Evolutionary conservation across 2,329 filamentous ascomycete genomes (phyloP).

Genomic region (Epichloe amarillans): DNA sequence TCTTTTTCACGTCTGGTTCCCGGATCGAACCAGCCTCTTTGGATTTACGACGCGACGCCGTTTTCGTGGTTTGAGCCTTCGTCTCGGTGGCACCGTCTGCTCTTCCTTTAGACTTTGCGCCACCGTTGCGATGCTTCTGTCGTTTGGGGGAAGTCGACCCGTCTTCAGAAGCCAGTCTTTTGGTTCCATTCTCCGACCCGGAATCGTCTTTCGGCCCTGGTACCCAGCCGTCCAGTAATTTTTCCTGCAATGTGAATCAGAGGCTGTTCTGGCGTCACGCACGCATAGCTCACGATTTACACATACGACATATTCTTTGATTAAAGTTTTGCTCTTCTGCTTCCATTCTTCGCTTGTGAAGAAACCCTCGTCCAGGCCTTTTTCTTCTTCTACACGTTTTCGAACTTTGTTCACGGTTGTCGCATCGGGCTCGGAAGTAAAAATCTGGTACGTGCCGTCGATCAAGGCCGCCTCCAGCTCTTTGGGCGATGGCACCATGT

Average conservation of each 20-base stretch:
- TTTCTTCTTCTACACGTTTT: slow-evolving; percentile 33
- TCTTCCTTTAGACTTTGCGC: not conserved
- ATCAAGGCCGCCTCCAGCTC: slow-evolving; percentile 32
- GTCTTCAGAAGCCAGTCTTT: slow-evolving; percentile 21
- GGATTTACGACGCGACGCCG: slow-evolving; percentile 7
- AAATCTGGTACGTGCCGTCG: slow-evolving; percentile 33
- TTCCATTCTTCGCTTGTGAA: slow-evolving; percentile 41
- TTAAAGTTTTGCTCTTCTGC: slow-evolving; percentile 41
- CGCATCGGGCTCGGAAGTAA: slow-evolving; percentile 27
- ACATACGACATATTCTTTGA: slow-evolving; percentile 41
- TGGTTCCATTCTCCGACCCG: slow-evolving; percentile 16
- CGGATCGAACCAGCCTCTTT: slow-evolving; percentile 5
- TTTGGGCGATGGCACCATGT: slow-evolving; percentile 22
- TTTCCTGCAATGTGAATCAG: slow-evolving; percentile 15
- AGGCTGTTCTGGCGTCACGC: not conserved
- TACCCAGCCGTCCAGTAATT: slow-evolving; percentile 23
- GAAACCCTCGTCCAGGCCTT: slow-evolving; percentile 36
- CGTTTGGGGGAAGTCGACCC: slow-evolving; percentile 15
- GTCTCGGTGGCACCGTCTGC: not conserved
- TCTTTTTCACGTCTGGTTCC: slow-evolving; percentile 6
- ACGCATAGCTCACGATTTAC: not conserved
- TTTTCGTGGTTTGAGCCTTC: slow-evolving; percentile 6
- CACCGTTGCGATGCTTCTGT: slow-evolving; percentile 8
- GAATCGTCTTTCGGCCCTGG: slow-evolving; percentile 17
- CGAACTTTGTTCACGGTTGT: slow-evolving; percentile 46